Conservation (phyloP, 345 rosid genomes). For the Dimocarpus longan region DNA sequence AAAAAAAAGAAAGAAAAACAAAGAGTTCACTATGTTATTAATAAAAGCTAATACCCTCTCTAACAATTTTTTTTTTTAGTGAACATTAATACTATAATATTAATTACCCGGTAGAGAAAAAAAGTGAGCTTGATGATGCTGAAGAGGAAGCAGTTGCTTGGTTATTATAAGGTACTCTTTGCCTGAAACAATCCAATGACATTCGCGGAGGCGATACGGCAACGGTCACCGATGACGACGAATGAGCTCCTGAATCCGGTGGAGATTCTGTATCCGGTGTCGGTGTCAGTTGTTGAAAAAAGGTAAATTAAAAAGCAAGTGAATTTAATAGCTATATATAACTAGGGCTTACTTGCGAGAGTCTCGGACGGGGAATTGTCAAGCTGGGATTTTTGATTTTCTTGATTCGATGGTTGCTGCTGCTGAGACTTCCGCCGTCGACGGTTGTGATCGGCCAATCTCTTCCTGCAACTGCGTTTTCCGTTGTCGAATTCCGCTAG, state of each 20-base stretch:
- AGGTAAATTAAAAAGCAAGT: not conserved
- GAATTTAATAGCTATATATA: not conserved
- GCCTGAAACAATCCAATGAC: slow-evolving; percentile 80
- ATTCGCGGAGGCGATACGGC: slow-evolving; percentile 71
- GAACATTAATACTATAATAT: not conserved
- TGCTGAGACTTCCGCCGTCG: slow-evolving; percentile 83
- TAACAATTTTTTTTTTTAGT: not conserved
- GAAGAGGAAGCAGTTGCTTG: slow-evolving; percentile 58
- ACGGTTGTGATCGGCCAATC: slow-evolving; percentile 96
- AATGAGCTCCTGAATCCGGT: slow-evolving; percentile 57
- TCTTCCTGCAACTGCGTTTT: slow-evolving; percentile 93
- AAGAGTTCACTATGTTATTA: slow-evolving; percentile 14
- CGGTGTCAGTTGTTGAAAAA: too few species aligned
- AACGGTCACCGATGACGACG: slow-evolving; percentile 60
- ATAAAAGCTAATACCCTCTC: slow-evolving; percentile 5
- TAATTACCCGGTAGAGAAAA: slow-evolving; percentile 60
- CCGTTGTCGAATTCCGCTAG: slow-evolving; percentile 96
- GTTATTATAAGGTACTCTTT: slow-evolving; percentile 38
- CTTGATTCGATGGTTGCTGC: slow-evolving; percentile 43
- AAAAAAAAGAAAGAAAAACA: too few species aligned
- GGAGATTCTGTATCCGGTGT: slow-evolving; percentile 46
- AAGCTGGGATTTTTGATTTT: slow-evolving; percentile 39
- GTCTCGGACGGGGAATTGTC: slow-evolving; percentile 48
- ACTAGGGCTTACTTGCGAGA: slow-evolving; percentile 33
- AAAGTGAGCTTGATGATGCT: slow-evolving; percentile 67